Percentiles rank a stretch among this genome's conserved stretches.
Conservation (phyloP, 2,329 filamentous ascomycete genomes). For the Sclerotinia nivalis region DNA sequence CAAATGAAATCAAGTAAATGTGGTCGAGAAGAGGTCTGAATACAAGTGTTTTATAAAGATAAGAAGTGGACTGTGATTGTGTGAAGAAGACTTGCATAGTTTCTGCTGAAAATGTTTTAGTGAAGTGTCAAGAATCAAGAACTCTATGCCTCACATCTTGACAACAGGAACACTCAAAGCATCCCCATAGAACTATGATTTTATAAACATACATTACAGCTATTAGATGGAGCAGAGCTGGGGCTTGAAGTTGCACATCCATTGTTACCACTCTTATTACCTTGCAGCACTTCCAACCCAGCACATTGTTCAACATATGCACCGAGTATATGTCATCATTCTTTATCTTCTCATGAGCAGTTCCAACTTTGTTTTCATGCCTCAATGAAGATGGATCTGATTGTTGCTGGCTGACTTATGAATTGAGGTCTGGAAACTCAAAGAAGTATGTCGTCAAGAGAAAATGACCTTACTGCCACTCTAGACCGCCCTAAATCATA, state of each 20-base stretch:
- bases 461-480: conserved; percentile 4
- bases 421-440: background rate
- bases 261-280: no score
- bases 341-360: no score
- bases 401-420: background rate
- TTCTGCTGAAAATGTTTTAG: background rate
- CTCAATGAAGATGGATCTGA: background rate
- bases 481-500: conserved; percentile 9
- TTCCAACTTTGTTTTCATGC: background rate
- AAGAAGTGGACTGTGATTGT: background rate
- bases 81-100: background rate
- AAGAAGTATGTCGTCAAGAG: conserved; percentile 7
- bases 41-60: background rate
- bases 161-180: background rate
- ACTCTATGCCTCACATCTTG: background rate
- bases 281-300: background rate
- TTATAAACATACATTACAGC: background rate
- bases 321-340: background rate
- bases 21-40: background rate
- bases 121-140: background rate
- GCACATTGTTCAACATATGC: background rate
- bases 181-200: background rate
- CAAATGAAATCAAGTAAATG: background rate
- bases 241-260: background rate
- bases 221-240: background rate